These are phyloP conservation scores for Ophiosphaerella narmari DNA, from an alignment of 2,329 filamentous ascomycete species.

Conservation along the genomic window DNA sequence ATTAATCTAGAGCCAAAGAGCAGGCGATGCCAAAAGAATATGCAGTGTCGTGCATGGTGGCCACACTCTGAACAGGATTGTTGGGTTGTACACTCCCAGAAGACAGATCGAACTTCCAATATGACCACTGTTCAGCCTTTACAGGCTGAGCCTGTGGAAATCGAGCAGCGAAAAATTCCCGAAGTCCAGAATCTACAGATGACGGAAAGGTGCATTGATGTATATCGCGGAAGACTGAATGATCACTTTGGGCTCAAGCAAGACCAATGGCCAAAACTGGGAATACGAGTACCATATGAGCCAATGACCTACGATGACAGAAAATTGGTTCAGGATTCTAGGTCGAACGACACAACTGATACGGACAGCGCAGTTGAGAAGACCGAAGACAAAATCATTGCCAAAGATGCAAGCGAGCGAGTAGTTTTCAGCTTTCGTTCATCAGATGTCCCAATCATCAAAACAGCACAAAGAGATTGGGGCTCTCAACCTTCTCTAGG, in stretches of 20 bases:
- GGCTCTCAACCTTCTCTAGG: background rate
- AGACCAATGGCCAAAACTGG: slow-evolving; percentile 6
- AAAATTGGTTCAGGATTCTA: background rate
- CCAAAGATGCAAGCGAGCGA: background rate
- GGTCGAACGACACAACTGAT: background rate
- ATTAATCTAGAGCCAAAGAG: background rate
- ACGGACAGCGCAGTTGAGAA: background rate
- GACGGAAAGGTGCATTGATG: background rate
- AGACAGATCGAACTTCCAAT: background rate
- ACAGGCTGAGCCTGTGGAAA: too few relatives aligned
- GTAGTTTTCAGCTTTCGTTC: background rate
- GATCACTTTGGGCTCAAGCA: slow-evolving; percentile 9
- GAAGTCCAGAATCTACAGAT: background rate
- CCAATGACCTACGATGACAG: slow-evolving; percentile 3
- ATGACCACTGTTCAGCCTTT: too few relatives aligned
- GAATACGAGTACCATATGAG: slow-evolving; percentile 8
- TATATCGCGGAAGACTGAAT: slow-evolving; percentile 2
- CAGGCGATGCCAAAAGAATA: background rate
- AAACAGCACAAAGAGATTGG: background rate
- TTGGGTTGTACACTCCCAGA: background rate
- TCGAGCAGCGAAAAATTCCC: too few relatives aligned
- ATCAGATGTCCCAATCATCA: background rate
- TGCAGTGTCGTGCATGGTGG: slow-evolving; percentile 5
- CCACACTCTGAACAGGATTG: slow-evolving; percentile 2
- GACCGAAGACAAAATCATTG: background rate